Evolutionary conservation across 345 rosid genomes (phyloP), one percentile per base, ranked within the genome.

Genomic region (Cardiospermum halicacabum): DNA sequence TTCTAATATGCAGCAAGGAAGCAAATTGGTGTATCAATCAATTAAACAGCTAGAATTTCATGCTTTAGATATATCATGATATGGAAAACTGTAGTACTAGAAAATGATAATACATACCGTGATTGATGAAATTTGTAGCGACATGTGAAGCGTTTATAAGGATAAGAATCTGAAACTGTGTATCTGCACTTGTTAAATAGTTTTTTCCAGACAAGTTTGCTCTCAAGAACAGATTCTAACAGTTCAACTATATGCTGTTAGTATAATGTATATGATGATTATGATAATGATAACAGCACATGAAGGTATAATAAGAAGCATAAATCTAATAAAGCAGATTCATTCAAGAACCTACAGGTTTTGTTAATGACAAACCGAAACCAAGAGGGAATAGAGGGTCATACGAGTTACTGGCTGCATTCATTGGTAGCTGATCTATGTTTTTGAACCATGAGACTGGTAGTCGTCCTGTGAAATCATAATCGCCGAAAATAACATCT

Each of bases 401-500:
- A 59, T 72, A 80, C 1, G 85, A 76, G 58, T 81, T 81, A 42
- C 75, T 74, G 53, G 53, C 65, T 18, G 67, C 69, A 54, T 78
- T 72, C 55, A 81, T 45, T 5, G 95, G 92, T 49, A 87, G 73
- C 55, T 83, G 91, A 22, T 81, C 71, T 0, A 72, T 77, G 21
- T 40, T 63, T 72, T 73, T 84, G 58, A 89, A 86, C 96, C 98
- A 89, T 51, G 93, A 74, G 68, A 87, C 75, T 0, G 98, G 98
- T 60, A 92, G 74, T 70, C 63, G 77, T 3, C 96, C 91, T 3
- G 64, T 22, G 31, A 88, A 89, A 47, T 75, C 84, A 45, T 75
- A 71, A 73, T 85, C 85, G 22, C 96, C 98, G 2, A 85, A 87
- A 15, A 89, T 53, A 47, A 85, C 88, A 64, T 89, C 92, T 18